Conservation (phyloP, 2,329 filamentous ascomycete genomes). For the Dryadomyces quercivorus region DNA sequence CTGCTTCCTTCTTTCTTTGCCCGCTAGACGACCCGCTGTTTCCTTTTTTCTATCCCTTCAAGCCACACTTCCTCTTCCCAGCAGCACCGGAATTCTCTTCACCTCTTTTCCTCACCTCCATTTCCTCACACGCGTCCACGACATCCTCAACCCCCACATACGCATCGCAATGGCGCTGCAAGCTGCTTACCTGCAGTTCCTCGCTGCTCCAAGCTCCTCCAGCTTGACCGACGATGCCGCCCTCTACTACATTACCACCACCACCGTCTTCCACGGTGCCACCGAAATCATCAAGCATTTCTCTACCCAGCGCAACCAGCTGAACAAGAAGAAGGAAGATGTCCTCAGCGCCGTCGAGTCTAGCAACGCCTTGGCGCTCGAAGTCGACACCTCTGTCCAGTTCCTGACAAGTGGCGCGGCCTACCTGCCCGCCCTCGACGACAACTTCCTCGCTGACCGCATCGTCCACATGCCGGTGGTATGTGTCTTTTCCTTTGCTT, state of each 20-base stretch:
- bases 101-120: neutral
- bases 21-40: neutral
- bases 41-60: neutral
- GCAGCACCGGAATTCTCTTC: neutral
- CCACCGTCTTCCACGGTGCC: constrained; percentile 58
- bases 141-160: neutral
- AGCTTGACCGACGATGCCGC: constrained; percentile 54
- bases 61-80: neutral
- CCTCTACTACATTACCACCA: constrained; percentile 82
- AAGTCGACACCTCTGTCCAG: constrained; percentile 72
- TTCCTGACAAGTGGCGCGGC: constrained; percentile 72
- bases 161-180: constrained; percentile 31
- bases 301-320: constrained; percentile 52
- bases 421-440: constrained; percentile 80
- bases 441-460: constrained; percentile 84
- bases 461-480: constrained; percentile 72
- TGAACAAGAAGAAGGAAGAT: constrained; percentile 75
- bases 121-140: neutral
- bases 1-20: neutral
- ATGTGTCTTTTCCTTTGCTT: no score
- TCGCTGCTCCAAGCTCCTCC: constrained; percentile 52
- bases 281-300: constrained; percentile 77
- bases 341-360: constrained; percentile 65
- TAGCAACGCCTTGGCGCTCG: constrained; percentile 54
- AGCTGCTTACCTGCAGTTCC: constrained; percentile 57